These are phyloP conservation scores for Canavalia gladiata DNA, from an alignment of 306 rosid genomes.

Conservation along the genomic window DNA sequence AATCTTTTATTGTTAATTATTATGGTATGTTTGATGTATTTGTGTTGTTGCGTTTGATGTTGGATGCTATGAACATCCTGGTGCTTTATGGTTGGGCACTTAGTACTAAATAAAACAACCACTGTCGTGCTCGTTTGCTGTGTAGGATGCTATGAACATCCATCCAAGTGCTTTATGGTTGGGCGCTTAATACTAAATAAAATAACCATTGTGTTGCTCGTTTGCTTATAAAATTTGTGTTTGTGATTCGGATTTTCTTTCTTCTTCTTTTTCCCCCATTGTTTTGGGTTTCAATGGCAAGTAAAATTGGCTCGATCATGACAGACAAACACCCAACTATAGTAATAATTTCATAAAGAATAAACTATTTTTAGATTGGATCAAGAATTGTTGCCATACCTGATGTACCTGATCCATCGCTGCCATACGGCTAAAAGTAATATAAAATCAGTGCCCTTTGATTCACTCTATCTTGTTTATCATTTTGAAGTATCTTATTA, in stretches of 20 bases:
- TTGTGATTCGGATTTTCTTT: background rate
- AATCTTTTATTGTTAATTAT: slow-evolving; percentile 41
- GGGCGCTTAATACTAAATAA: slow-evolving; percentile 65
- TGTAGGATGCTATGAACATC: slow-evolving; percentile 53
- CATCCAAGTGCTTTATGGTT: slow-evolving; percentile 54
- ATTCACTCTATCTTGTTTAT: background rate
- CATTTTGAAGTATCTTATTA: background rate
- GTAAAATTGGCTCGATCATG: slow-evolving; percentile 18
- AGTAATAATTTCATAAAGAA: background rate
- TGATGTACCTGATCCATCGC: background rate
- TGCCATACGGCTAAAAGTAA: background rate
- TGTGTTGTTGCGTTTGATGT: slow-evolving; percentile 41
- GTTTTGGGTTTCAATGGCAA: background rate
- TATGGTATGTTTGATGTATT: slow-evolving; percentile 41
- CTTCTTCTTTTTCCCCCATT: background rate
- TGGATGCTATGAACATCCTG: slow-evolving; percentile 49
- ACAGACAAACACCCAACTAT: background rate
- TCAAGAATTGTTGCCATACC: background rate
- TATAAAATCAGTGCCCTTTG: background rate
- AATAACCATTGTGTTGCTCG: slow-evolving; percentile 59
- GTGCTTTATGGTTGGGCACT: slow-evolving; percentile 61
- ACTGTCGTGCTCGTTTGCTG: slow-evolving; percentile 18
- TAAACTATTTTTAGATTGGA: background rate
- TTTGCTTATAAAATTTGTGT: slow-evolving; percentile 39
- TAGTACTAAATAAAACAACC: slow-evolving; percentile 68